Base-by-base conservation (phyloP, 495 filamentous ascomycete genomes). In the Opeltia flavorubescens region DNA sequence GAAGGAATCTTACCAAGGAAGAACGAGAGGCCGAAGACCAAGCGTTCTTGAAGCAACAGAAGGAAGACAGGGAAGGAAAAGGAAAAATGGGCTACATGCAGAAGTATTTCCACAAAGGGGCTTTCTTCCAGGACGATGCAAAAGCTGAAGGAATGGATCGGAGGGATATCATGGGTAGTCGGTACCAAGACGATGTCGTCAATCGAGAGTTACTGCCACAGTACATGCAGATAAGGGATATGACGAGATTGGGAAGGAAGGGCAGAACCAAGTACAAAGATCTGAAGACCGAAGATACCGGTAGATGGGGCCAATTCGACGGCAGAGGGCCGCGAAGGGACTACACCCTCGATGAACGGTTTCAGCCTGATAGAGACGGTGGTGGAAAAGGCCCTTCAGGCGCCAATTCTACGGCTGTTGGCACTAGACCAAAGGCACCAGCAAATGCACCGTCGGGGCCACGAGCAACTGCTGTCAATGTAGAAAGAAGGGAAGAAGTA, bases 81-180 rank as follows among this genome's bases (percentile, higher is more conserved):
- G 91, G 89, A 33, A 83, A 94, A 69, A 84, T 89, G 69, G 72
- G 73, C 1, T 95, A 78, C 60, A 85, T 96, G 85, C 89, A 94
- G 61, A 89, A 89, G 60, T 96, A 95, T 64, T 87, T 82, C 60
- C 91, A 99, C 70, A 89, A 88, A 69, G 91, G 91, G 42, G 91
- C 91, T 21, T 98, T 95, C 68, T 96, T 83, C 66, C 80, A 80
- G 46, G 87, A 89, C 31, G 86, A 89, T 51, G 69, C 74, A 25
- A 77, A 81, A 51, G 72, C 73, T n/a, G 75, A 81, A 59, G 85
- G 81, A 20, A 62, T 96, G 52, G 80, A 80, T 57, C 64, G 76
- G 58, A 65, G 89, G 30, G 83, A 91, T 62, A 66, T 94, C 43
- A 89, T 89, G 78, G 86, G 86, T 13, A 69, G 79, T 5, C 60